Conservation (phyloP, 345 rosid genomes). For the Syzygium grande region DNA sequence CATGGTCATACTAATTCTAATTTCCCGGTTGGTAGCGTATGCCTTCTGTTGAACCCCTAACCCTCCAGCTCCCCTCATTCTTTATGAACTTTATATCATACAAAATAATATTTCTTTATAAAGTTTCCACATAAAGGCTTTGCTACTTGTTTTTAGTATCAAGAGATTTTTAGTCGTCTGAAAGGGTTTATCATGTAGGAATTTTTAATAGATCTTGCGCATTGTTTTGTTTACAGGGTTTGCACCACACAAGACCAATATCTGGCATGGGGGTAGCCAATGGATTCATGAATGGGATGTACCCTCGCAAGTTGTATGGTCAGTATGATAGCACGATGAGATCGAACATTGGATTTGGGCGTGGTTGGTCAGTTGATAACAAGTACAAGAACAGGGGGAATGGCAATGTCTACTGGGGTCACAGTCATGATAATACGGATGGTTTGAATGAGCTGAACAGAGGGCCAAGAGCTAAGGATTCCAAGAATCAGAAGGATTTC, state of each 20-base stretch:
- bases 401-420: constrained; percentile 56
- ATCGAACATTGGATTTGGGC: constrained; percentile 54
- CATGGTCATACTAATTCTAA: constrained; percentile 50
- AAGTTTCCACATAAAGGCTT: neutral
- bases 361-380: constrained; percentile 54
- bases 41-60: neutral
- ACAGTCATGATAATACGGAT: constrained; percentile 52
- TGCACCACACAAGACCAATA: constrained; percentile 47
- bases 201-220: neutral
- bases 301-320: constrained; percentile 55
- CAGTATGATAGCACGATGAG: constrained; percentile 55
- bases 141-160: neutral
- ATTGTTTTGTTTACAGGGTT: constrained; percentile 25
- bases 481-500: constrained; percentile 51
- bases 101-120: neutral
- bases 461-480: constrained; percentile 80
- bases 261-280: constrained; percentile 48
- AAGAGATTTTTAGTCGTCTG: neutral
- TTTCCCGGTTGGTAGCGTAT: constrained; percentile 28
- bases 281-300: constrained; percentile 58
- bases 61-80: neutral
- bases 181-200: neutral
- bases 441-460: constrained; percentile 82
- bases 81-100: no score
- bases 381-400: constrained; percentile 65